Conservation (phyloP, 192 early-diverging fungal genomes). For the Gamsiella multidivaricata region DNA sequence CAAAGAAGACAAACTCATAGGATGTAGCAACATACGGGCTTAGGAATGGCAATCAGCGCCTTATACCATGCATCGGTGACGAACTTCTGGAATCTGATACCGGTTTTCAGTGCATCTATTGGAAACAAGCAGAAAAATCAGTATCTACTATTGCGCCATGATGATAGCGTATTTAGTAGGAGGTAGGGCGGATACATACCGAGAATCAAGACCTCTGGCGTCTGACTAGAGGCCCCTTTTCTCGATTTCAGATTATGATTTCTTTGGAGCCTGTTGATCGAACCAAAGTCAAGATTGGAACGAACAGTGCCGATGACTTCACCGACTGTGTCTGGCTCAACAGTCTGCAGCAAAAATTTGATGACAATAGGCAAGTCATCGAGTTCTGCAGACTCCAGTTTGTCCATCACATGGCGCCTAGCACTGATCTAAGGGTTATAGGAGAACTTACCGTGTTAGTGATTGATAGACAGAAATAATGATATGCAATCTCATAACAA, state of each 20-base stretch:
- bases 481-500: neutral
- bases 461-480: too few relatives aligned
- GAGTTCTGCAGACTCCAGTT: constrained; percentile 73
- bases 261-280: constrained; percentile 62
- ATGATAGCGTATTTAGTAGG: too few relatives aligned
- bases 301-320: constrained; percentile 64
- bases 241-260: constrained; percentile 12
- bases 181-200: constrained; percentile 37
- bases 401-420: constrained; percentile 66
- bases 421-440: constrained; percentile 53
- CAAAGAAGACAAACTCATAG: too few relatives aligned
- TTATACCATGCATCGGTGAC: constrained; percentile 78
- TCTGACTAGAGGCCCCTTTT: constrained; percentile 24
- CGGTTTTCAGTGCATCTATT: constrained; percentile 72
- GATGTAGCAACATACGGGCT: constrained; percentile 49
- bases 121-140: neutral
- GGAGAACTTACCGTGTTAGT: constrained; percentile 27
- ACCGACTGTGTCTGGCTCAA: constrained; percentile 59
- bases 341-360: constrained; percentile 78
- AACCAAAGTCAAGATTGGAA: constrained; percentile 70
- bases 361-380: constrained; percentile 78
- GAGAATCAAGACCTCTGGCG: constrained; percentile 62
- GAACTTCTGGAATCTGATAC: constrained; percentile 74
- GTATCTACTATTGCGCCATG: too few relatives aligned
- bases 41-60: constrained; percentile 60